phyloP scores from a whole-genome alignment of 306 rosid species.

The Notholithocarpus densiflorus region DNA sequence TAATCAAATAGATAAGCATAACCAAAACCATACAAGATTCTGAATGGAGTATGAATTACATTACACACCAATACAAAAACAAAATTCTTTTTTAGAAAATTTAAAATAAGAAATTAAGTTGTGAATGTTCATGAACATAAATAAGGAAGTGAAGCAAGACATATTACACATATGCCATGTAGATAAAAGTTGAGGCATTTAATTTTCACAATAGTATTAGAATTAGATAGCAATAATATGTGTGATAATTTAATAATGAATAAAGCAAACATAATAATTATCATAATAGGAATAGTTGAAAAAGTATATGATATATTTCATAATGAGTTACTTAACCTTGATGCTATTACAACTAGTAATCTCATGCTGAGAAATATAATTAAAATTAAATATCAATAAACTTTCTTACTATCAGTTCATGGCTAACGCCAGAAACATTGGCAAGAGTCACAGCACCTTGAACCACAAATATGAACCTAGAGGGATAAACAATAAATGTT shows the following conservation, averaged over 20 bases:
- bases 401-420: conserved; percentile 51
- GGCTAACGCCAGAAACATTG: conserved; percentile 32
- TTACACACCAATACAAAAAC: not conserved
- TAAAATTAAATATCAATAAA: conserved; percentile 9
- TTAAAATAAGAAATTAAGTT: not conserved
- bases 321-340: not conserved
- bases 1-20: not conserved
- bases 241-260: not conserved
- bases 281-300: not conserved
- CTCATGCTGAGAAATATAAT: conserved; percentile 12
- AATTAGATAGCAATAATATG: not conserved
- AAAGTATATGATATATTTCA: not conserved
- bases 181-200: not conserved
- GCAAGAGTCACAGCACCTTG: conserved; percentile 63
- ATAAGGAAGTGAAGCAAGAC: not conserved
- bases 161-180: not conserved
- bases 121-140: not conserved
- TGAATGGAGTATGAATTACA: not conserved
- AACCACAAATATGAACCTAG: conserved; percentile 85
- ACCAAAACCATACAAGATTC: not conserved
- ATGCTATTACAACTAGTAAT: conserved; percentile 9
- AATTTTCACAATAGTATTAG: not conserved
- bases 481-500: conserved; percentile 25
- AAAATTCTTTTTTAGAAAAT: not conserved
- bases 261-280: not conserved